phyloP scores from a whole-genome alignment of 2,329 filamentous ascomycete genomes.

The Penicillium sp. region DNA sequence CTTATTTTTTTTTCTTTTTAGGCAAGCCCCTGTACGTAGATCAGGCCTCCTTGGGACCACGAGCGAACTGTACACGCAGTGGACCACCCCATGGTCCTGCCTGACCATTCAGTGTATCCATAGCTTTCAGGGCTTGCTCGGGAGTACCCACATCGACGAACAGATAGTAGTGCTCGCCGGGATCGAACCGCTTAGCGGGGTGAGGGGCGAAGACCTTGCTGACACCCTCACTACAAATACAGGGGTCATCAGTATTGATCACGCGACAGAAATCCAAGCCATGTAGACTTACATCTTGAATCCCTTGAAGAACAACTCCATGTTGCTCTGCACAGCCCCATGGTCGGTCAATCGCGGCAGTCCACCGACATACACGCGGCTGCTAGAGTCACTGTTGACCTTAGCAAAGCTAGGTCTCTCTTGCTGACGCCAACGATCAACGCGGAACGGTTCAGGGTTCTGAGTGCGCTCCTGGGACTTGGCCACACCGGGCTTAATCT shows the following conservation, averaged over 20 bases:
- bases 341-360: conserved; percentile 46
- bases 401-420: conserved; percentile 39
- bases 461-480: conserved; percentile 42
- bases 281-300: conserved; percentile 40
- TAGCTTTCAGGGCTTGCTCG: conserved; percentile 55
- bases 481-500: conserved; percentile 64
- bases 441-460: conserved; percentile 25
- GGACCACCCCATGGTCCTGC: conserved; percentile 42
- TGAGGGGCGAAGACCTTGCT: conserved; percentile 59
- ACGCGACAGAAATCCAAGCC: not conserved
- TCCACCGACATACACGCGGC: conserved; percentile 49
- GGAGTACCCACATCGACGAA: conserved; percentile 62
- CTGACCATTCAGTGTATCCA: conserved; percentile 44
- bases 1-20: not conserved
- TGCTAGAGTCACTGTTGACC: conserved; percentile 37
- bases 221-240: conserved; percentile 40
- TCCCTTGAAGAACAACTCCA: conserved; percentile 46
- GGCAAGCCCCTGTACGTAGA: not conserved
- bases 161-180: conserved; percentile 61
- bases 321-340: conserved; percentile 42
- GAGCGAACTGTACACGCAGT: conserved; percentile 41
- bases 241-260: conserved; percentile 1
- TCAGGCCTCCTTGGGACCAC: conserved; percentile 30
- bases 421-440: conserved; percentile 46
- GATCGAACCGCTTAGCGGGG: conserved; percentile 52